Conservation (phyloP, 2,329 filamentous ascomycete genomes). For the Apiospora saccharicola region DNA sequence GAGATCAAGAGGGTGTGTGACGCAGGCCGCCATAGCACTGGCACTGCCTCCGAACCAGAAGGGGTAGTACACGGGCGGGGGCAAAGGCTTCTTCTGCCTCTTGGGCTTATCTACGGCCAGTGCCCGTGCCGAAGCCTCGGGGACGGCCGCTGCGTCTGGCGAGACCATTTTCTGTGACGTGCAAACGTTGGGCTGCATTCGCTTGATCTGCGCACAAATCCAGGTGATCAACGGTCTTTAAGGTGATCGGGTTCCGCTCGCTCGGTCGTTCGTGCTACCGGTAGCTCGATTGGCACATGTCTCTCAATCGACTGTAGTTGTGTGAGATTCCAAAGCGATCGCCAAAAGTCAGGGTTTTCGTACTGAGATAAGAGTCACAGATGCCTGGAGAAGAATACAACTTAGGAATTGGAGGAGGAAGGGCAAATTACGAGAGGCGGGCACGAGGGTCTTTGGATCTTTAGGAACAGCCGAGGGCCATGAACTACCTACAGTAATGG, state of each 20-base stretch:
- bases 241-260: not conserved
- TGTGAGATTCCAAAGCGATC: not conserved
- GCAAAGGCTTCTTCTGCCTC: constrained; percentile 50
- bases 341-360: not conserved
- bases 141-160: constrained; percentile 32
- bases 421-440: not conserved
- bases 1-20: constrained; percentile 93
- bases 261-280: constrained; percentile 12
- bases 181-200: constrained; percentile 26
- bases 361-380: not conserved
- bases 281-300: constrained; percentile 12
- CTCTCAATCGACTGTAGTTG: not conserved
- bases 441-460: not conserved
- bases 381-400: not conserved
- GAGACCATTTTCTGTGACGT: constrained; percentile 28
- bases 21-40: constrained; percentile 87
- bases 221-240: too few relatives aligned
- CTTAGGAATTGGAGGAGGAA: not conserved
- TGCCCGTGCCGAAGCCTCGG: constrained; percentile 27
- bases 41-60: constrained; percentile 98
- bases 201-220: not conserved
- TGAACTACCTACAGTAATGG: not conserved
- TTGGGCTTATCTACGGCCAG: constrained; percentile 29
- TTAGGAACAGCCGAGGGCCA: not conserved
- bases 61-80: constrained; percentile 64